These are phyloP conservation scores for Tricholoma hemisulphureum DNA, from an alignment of 768 basidiomycete genomes.

Conservation along the genomic window DNA sequence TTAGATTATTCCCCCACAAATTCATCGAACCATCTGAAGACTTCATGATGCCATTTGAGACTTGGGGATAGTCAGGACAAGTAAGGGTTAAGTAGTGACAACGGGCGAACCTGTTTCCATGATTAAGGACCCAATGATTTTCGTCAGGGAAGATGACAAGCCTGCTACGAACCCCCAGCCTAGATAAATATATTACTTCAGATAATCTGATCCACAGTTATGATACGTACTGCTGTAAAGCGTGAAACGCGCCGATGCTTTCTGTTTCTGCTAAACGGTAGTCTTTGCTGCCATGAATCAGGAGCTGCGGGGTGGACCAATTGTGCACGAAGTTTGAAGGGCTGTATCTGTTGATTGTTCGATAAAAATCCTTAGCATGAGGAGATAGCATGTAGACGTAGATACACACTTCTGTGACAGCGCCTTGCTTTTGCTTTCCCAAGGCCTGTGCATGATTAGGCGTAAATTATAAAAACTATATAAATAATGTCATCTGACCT, in stretches of 20 bases:
- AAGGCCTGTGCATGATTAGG: slow-evolving; percentile 45
- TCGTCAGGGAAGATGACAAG: slow-evolving; percentile 86
- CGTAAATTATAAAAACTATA: background rate
- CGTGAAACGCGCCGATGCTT: slow-evolving; percentile 81
- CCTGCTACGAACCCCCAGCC: slow-evolving; percentile 69
- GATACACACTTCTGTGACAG: slow-evolving; percentile 57
- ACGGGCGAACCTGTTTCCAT: slow-evolving; percentile 61
- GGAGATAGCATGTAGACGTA: background rate
- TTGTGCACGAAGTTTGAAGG: slow-evolving; percentile 79
- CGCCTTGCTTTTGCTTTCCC: slow-evolving; percentile 57
- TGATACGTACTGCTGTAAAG: slow-evolving; percentile 68
- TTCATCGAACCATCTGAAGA: slow-evolving; percentile 85
- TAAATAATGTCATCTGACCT: slow-evolving; percentile 27
- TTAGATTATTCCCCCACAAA: slow-evolving; percentile 46
- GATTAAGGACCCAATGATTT: slow-evolving; percentile 89
- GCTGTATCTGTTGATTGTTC: slow-evolving; percentile 50
- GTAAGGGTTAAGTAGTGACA: background rate
- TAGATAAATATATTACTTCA: slow-evolving; percentile 23
- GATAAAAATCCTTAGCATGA: background rate
- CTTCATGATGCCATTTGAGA: slow-evolving; percentile 94
- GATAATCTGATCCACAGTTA: background rate
- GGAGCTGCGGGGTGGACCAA: slow-evolving; percentile 83
- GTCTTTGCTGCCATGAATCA: slow-evolving; percentile 87
- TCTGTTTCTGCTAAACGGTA: slow-evolving; percentile 86
- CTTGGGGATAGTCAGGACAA: slow-evolving; percentile 34